phyloP scores from a whole-genome alignment of 768 basidiomycete genomes.

The Boletus bicolor region DNA sequence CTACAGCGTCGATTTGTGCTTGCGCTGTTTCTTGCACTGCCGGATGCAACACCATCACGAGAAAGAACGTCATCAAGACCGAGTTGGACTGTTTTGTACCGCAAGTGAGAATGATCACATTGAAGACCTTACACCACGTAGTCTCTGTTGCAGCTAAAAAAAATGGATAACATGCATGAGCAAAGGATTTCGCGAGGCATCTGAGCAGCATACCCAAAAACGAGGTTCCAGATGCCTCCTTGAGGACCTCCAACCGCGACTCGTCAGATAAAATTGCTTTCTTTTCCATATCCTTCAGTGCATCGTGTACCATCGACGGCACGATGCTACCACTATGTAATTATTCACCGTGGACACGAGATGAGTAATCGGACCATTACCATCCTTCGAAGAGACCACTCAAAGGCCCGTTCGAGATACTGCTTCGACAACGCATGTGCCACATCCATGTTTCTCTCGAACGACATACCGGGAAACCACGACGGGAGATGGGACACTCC shows the following conservation, averaged over 20 bases:
- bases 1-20: constrained; percentile 2
- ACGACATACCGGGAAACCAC: constrained; percentile 18
- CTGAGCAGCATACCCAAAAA: constrained; percentile 7
- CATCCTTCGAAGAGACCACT: background rate
- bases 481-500: constrained; percentile 7
- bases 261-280: background rate
- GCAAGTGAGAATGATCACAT: background rate
- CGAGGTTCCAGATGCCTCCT: constrained; percentile 6
- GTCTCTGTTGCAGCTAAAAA: background rate
- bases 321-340: background rate
- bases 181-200: background rate
- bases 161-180: background rate
- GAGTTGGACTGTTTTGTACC: background rate
- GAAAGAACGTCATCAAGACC: constrained; percentile 8
- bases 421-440: background rate
- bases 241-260: constrained; percentile 4
- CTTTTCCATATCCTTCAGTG: constrained; percentile 1
- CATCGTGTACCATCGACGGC: constrained; percentile 8
- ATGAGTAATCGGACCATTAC: background rate
- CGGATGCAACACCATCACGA: constrained; percentile 11
- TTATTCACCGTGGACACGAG: background rate
- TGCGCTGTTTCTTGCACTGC: constrained; percentile 5
- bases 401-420: constrained; percentile 8
- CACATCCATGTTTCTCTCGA: background rate
- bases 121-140: background rate